Base-by-base conservation (phyloP, 257 asterid genomes). In the Solanum peruvianum region DNA sequence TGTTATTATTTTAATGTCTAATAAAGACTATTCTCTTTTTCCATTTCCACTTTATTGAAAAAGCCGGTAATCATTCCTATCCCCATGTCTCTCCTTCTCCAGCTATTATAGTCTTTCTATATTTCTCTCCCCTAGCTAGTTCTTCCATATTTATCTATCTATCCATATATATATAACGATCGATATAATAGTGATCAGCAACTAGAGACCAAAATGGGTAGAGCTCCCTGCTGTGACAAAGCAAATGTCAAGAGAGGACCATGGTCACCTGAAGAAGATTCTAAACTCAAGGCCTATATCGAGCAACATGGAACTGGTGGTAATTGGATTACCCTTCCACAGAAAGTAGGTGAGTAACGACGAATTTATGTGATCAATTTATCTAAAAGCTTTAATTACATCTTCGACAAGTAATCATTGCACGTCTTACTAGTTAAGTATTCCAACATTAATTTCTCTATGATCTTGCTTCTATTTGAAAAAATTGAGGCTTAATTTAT, bases 151-250 rank as follows among this genome's bases (percentile, higher is more conserved):
- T 21, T 56, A 16, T 14, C 70, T n/a, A 21, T n/a, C 75, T 45
- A 18, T 45, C 1, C 12, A 2, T 42, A 10, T 2, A 13, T 11
- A 78, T 3, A 35, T 52, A 29, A 45, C 75, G n/a, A 52, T 37
- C 39, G 37, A 82, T 29, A 69, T 83, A 82, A 33, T 33, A 33
- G 5, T 31, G 45, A 11, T 12, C 85, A 83, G 25, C 37, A 11
- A 41, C 33, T 73, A 5, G 70, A 45, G 27, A 1, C 4, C 47
- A 58, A 39, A 10, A 90, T 91, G 93, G 93, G 93, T 9, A 91
- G 93, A 89, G 89, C 93, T 11, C 93, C 93, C 82, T 91, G 93
- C 62, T 91, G 93, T 47, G 93, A 91, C 87, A 91, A 91, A 82
- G 88, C 89, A 39, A 91, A 86, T 52, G 93, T 91, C 44, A 91